Percentiles rank a stretch among this genome's conserved stretches.
These are phyloP conservation scores for Coniophora puteana DNA, from an alignment of 1,284 basidiomycete genomes.

Conservation along the genomic window DNA sequence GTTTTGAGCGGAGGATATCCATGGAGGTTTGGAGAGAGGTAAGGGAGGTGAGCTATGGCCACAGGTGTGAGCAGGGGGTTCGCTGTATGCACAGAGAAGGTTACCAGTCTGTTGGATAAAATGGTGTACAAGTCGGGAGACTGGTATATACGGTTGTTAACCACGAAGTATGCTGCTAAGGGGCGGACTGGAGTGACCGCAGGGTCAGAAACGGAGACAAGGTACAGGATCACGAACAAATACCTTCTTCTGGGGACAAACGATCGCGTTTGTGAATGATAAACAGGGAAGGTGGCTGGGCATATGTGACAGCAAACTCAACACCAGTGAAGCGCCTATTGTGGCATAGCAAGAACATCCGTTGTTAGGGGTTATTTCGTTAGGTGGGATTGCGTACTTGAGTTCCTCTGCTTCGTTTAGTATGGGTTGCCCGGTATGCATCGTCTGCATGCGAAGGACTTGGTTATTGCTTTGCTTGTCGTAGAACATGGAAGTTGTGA, in stretches of 20 bases:
- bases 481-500: slow-evolving; percentile 83
- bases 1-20: slow-evolving; percentile 61
- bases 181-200: slow-evolving; percentile 65
- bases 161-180: slow-evolving; percentile 78
- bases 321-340: slow-evolving; percentile 76
- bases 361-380: background rate
- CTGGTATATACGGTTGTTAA: slow-evolving; percentile 84
- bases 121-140: slow-evolving; percentile 80
- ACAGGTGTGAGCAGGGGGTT: no score
- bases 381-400: slow-evolving; percentile 46
- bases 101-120: slow-evolving; percentile 76
- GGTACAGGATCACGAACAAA: slow-evolving; percentile 20
- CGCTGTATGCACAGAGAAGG: no score
- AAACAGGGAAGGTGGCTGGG: slow-evolving; percentile 74
- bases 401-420: slow-evolving; percentile 78
- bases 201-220: slow-evolving; percentile 9
- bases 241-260: slow-evolving; percentile 78
- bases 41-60: slow-evolving; percentile 69
- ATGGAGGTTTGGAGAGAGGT: slow-evolving; percentile 71
- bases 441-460: slow-evolving; percentile 85
- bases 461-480: slow-evolving; percentile 90
- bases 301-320: slow-evolving; percentile 79
- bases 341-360: background rate
- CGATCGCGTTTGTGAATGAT: slow-evolving; percentile 85
- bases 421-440: slow-evolving; percentile 68